Conservation (phyloP, 108 stramenopile species). For the Craspedostauros australis region DNA sequence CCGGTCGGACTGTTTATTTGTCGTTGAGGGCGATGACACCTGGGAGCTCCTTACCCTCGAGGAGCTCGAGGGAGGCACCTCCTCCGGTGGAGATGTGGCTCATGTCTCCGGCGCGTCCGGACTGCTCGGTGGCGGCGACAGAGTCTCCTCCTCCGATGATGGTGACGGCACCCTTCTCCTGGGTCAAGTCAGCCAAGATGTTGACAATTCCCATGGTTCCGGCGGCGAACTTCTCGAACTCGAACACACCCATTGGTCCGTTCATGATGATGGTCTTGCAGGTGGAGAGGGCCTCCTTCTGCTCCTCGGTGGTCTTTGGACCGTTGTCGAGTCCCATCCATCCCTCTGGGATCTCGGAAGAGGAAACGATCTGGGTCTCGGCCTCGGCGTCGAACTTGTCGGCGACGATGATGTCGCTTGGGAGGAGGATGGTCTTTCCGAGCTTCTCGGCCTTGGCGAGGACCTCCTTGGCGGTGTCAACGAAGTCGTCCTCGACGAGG, state of each 20-base stretch:
- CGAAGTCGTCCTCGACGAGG: slow-evolving; percentile 95
- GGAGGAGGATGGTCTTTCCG: slow-evolving; percentile 92
- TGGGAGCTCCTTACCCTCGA: slow-evolving; percentile 98
- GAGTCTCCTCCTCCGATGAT: slow-evolving; percentile 99
- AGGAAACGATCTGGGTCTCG: slow-evolving; percentile 73
- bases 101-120: slow-evolving; percentile 93
- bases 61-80: slow-evolving; percentile 97
- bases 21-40: slow-evolving; percentile 97
- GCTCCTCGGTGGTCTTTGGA: slow-evolving; percentile 75
- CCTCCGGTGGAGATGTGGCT: slow-evolving; percentile 98
- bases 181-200: slow-evolving; percentile 91
- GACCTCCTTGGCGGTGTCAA: slow-evolving; percentile 96
- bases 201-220: slow-evolving; percentile 94
- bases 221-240: slow-evolving; percentile 91
- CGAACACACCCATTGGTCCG: slow-evolving; percentile 99
- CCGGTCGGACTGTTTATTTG: slow-evolving; percentile 38
- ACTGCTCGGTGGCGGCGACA: slow-evolving; percentile 93
- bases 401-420: slow-evolving; percentile 92
- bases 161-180: slow-evolving; percentile 88
- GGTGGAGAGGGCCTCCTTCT: slow-evolving; percentile 81
- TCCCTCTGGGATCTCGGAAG: slow-evolving; percentile 93
- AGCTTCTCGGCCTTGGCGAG: slow-evolving; percentile 88
- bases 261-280: slow-evolving; percentile 99
- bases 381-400: slow-evolving; percentile 89
- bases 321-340: slow-evolving; percentile 99